Base-by-base conservation (phyloP, 306 rosid species). In the Cucurbita ficifolia region DNA sequence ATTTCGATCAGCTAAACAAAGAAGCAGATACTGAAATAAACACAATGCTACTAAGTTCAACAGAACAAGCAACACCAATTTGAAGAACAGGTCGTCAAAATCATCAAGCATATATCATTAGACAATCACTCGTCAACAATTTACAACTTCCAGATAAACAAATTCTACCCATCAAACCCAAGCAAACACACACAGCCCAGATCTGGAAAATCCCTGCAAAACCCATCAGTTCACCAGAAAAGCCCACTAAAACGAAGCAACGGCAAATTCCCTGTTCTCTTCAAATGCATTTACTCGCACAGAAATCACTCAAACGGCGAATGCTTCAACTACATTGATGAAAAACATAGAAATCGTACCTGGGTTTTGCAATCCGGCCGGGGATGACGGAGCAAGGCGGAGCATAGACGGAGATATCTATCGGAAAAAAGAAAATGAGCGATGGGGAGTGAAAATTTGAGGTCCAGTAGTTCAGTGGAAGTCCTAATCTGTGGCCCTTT, bases 1-100 rank as follows among this genome's bases (percentile, higher is more conserved):
- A 94, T 94, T 77, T 79, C 77, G n/a, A 79, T 61, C 53, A 70
- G 64, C 76, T 58, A 5, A 72, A 55, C 61, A 70, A 72, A 68
- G 76, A 81, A 80, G 53, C 64, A 75, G 54, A 81, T 63, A 73
- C 84, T 62, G 79, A 79, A 71, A n/a, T 7, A 52, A 71, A 52
- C 21, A 35, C 42, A 52, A 71, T 52, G 61, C 18, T n/a, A 11
- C 36, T 53, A 54, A 72, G 39, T 72, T 49, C 60, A 71, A 36
- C 21, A 42, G 11, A 2, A 50, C 33, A 52, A n/a, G 10, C 13
- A 14, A 71, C 48, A 35, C 9, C 35, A 49, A 71, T 35, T 68
- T 6, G 22, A 48, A 68, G 56, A 68, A 68, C 21, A 24, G 40
- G 2, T 22, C 35, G 52, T 67, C 19, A 67, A 67, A 68, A 22